phyloP scores from a whole-genome alignment of 225 moss, liverwort and hornwort genomes.

The Anthoceros angustus region DNA sequence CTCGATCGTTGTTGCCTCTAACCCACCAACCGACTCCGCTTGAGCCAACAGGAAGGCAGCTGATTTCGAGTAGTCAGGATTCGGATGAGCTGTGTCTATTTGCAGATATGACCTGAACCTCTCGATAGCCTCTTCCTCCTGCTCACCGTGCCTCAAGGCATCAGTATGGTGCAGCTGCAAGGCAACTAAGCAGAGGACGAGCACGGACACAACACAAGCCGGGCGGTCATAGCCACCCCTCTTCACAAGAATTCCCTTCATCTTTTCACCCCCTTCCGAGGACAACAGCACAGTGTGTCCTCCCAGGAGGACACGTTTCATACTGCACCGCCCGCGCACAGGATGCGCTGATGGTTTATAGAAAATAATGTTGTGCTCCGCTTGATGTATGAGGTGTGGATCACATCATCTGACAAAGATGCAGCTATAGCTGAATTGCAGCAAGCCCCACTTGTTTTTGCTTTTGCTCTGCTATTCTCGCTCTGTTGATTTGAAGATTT shows the following conservation, averaged over 20 bases:
- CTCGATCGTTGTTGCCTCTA: constrained; percentile 35
- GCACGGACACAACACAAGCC: not conserved
- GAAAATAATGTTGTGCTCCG: too few species aligned
- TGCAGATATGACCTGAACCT: constrained; percentile 58
- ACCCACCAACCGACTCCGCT: constrained; percentile 44
- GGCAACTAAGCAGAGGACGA: not conserved
- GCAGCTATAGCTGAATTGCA: too few species aligned
- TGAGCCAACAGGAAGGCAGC: constrained; percentile 40
- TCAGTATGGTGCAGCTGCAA: not conserved
- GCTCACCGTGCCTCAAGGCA: not conserved
- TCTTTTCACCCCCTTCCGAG: not conserved
- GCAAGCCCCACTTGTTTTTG: too few species aligned
- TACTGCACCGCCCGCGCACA: too few species aligned
- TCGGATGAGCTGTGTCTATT: constrained; percentile 62
- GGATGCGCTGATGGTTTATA: too few species aligned
- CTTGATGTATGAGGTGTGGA: too few species aligned
- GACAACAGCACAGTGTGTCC: too few species aligned
- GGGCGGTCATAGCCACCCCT: not conserved
- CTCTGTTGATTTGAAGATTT: too few species aligned
- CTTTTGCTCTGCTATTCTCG: too few species aligned
- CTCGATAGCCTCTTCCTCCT: constrained; percentile 16
- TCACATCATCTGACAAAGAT: too few species aligned
- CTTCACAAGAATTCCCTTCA: not conserved
- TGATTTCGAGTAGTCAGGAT: constrained; percentile 49
- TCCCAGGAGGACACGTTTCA: too few species aligned